phyloP scores from a whole-genome alignment of 257 asterid species.

The Galeopsis tetrahit region DNA sequence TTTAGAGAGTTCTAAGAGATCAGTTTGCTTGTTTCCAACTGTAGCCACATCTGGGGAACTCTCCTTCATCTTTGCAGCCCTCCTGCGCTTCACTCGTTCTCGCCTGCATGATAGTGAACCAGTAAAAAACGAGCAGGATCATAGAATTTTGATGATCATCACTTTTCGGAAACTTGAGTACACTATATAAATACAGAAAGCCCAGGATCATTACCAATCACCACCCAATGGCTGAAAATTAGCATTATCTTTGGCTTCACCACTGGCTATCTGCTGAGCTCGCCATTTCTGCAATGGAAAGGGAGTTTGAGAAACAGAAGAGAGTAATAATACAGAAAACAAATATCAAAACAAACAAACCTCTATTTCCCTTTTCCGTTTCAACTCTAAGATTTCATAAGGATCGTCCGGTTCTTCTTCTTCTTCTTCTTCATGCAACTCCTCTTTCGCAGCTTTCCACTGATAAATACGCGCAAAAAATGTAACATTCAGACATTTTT shows the following conservation, averaged over 20 bases:
- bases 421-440: conserved; percentile 80
- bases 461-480: conserved; percentile 31
- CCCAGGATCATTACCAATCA: conserved; percentile 71
- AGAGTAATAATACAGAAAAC: not conserved
- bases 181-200: conserved; percentile 25
- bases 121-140: conserved; percentile 21
- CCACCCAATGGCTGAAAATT: conserved; percentile 99
- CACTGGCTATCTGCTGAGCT: conserved; percentile 85
- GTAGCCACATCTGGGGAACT: conserved; percentile 45
- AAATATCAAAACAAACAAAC: conserved; percentile 43
- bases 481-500: not conserved
- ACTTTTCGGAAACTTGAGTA: not conserved
- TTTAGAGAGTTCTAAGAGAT: conserved; percentile 63
- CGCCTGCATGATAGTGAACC: conserved; percentile 63
- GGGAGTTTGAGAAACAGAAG: conserved; percentile 4
- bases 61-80: conserved; percentile 63
- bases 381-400: conserved; percentile 75
- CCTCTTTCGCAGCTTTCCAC: conserved; percentile 99
- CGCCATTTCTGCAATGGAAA: conserved; percentile 78
- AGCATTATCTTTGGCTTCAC: conserved; percentile 90
- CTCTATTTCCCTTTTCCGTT: conserved; percentile 89
- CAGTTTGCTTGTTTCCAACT: conserved; percentile 52
- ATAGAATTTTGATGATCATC: not conserved
- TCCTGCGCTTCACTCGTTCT: conserved; percentile 90
- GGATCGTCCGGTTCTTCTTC: conserved; percentile 86